Percentiles rank a stretch among this genome's conserved stretches.
Conservation (phyloP, 495 filamentous ascomycete species). For the Penicillium canariense region DNA sequence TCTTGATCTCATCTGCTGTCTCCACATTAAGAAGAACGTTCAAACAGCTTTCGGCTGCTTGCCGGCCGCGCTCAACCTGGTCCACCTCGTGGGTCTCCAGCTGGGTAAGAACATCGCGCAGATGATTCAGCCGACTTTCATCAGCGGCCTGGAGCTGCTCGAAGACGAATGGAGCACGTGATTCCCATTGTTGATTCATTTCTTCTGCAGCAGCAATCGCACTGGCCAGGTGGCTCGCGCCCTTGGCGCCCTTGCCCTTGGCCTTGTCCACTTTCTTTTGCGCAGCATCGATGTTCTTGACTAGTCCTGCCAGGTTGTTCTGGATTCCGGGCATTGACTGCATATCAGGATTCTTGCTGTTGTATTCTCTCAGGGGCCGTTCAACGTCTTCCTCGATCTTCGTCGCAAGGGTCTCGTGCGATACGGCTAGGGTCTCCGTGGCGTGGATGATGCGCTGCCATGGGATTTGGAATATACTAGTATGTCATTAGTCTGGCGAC, state of each 20-base stretch:
- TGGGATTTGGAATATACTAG: conserved; percentile 82
- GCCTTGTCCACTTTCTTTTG: conserved; percentile 88
- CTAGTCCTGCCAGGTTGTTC: conserved; percentile 73
- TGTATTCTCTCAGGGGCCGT: conserved; percentile 72
- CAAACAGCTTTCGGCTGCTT: conserved; percentile 76
- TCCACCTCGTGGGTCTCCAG: conserved; percentile 91
- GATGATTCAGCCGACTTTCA: conserved; percentile 83
- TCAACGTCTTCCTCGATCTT: conserved; percentile 93
- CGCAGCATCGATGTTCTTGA: conserved; percentile 79
- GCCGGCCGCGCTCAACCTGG: conserved; percentile 72
- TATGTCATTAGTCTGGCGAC: conserved; percentile 2
- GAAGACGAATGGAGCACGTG: conserved; percentile 92
- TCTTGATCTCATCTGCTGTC: conserved; percentile 86
- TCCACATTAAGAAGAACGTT: conserved; percentile 84
- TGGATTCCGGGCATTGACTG: conserved; percentile 79
- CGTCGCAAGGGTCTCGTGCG: conserved; percentile 77
- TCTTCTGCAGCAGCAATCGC: conserved; percentile 73
- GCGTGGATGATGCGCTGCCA: conserved; percentile 89
- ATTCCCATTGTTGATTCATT: conserved; percentile 85
- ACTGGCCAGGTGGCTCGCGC: conserved; percentile 74
- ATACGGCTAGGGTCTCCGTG: conserved; percentile 74
- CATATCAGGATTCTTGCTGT: conserved; percentile 74
- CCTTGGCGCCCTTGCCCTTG: conserved; percentile 73
- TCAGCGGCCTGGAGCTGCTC: conserved; percentile 91
- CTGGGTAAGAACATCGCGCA: conserved; percentile 90